Base-by-base conservation (phyloP, 768 basidiomycete species). In the Phylloporus sp. region DNA sequence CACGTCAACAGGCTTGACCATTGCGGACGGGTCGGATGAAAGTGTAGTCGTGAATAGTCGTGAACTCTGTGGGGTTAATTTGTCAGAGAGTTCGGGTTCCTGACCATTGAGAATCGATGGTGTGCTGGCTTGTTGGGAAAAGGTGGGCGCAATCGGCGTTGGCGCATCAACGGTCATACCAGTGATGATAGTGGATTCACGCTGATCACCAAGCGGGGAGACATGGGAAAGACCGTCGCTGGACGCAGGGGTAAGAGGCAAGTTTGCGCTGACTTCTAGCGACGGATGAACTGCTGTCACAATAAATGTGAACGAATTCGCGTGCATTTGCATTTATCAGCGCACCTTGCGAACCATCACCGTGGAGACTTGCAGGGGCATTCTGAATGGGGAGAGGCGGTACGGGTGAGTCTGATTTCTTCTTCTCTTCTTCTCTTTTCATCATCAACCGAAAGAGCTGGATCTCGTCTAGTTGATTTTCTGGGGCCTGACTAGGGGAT, bases 401-500 rank as follows among this genome's bases (percentile, higher is more conserved):
- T n/a, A 32, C 33, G 18, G 54, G 53, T 14, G 53, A 54, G 27
- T 68, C 68, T 6, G 56, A 49, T 44, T 68, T 72, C 46, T 68
- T 72, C 60, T 73, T 75, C 47, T 74, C 71, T 50, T 86, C 81
- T 56, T 87, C 86, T 49, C 79, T 73, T 64, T 86, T 87, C 84
- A 91, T 90, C 71, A 90, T 71, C 56, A 89, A 55, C 54, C 83
- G 85, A 76, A 91, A 90, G 29, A 86, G 66, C 50, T 90, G 87
- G 21, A 91, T 90, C 67, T 91, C 89, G 59, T 91, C 88, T 49
- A 91, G 64, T 13, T 70, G 76, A 33, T 67, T 71, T 26, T 73
- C 62, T 9, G 54, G 22, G 33, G 53, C 24, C 35, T 52, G 55
- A 42, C 26, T 31, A 24, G 35, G 38, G 38, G 54, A 63, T 38